Evolutionary conservation across 148 eudicot species (phyloP).

Genomic region (Talinum fruticosum): DNA sequence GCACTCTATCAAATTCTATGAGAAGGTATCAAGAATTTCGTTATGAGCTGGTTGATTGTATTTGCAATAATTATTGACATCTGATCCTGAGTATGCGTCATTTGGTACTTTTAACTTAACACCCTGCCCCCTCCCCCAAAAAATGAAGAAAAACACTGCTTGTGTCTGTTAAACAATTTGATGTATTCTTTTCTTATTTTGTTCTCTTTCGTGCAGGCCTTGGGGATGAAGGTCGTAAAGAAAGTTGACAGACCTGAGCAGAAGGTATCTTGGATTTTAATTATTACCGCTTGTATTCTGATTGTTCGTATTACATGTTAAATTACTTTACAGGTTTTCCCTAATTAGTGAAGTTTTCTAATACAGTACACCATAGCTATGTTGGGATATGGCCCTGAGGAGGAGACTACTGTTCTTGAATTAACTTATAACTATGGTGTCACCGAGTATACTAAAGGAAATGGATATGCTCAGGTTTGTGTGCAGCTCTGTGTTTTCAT

Average conservation of each 20-base stretch:
- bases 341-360: not conserved
- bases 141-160: no score
- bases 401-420: conserved; percentile 69
- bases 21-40: conserved; percentile 46
- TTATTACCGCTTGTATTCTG: not conserved
- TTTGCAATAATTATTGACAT: no score
- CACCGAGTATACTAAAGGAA: conserved; percentile 81
- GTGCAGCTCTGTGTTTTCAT: not conserved
- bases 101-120: not conserved
- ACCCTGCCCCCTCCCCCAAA: not conserved
- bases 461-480: conserved; percentile 84
- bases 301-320: not conserved
- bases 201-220: conserved; percentile 48
- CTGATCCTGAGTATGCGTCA: not conserved
- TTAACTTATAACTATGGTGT: conserved; percentile 83
- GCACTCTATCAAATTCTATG: conserved; percentile 86
- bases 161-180: not conserved
- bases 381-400: conserved; percentile 82
- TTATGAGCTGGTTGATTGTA: not conserved
- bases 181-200: not conserved
- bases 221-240: conserved; percentile 77
- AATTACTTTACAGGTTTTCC: not conserved
- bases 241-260: conserved; percentile 77
- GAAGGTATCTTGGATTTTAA: conserved; percentile 40
- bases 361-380: conserved; percentile 69